Base-by-base conservation (phyloP, 805 yeast genomes). In the Diddensiella santjacobensis region DNA sequence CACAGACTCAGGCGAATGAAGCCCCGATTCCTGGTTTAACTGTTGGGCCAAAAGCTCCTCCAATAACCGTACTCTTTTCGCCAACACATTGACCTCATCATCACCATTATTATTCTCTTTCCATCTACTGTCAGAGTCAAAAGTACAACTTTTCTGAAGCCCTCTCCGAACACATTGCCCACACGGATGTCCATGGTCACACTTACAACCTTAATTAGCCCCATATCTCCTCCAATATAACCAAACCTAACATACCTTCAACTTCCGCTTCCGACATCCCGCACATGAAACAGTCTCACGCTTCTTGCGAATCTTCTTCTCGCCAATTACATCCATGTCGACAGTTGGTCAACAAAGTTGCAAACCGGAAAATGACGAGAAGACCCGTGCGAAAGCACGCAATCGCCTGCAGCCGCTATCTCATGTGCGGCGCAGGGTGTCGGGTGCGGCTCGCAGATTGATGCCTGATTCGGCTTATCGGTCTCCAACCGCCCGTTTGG, bases 121-220 rank as follows among this genome's bases (percentile, higher is more conserved):
- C 38, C 38, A 35, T 35, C 38, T 13, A 35, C 38, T 35, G 8
- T 15, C 38, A 6, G 38, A 35, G 8, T 17, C 38, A 15, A 35
- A 35, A 35, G 20, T 17, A 17, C 38, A 35, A 8, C 17, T 15
- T 10, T 15, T 17, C 18, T 35, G 17, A 35, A 35, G 8, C 8
- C 38, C 38, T 35, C 38, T 8, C 18, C 38, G 38, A 17, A 35
- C 20, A 35, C 38, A 35, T 17, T 35, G 38, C 8, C 38, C 38
- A 17, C 38, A 35, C 8, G 38, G 38, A n/a, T 17, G 38, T 8
- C 15, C 38, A 17, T 35, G 38, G 38, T 35, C 38, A 17, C 38
- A 35, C 38, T 35, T n/a, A n/a, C n/a, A n/a, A n/a, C 6, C 38
- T n/a, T 15, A 17, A 10, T n/a, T 8, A 35, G 8, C 6, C 15